These are phyloP conservation scores for Paecilomyces formosus DNA, from an alignment of 2,329 filamentous ascomycete species.

Conservation along the genomic window DNA sequence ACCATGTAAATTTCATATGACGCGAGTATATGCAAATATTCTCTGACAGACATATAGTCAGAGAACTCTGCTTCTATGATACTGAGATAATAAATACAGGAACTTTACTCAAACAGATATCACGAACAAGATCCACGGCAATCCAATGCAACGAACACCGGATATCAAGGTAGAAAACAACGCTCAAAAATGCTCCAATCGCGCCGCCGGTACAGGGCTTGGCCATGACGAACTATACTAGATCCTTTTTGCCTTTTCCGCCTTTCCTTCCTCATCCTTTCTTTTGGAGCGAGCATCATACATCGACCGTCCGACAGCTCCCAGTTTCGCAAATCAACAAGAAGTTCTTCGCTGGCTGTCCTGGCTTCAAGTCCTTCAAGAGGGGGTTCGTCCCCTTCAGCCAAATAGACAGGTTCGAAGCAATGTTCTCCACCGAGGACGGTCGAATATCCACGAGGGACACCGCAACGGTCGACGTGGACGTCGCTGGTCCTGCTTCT, in stretches of 20 bases:
- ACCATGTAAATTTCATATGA: no score
- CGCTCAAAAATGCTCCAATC: neutral
- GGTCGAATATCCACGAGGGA: conserved; percentile 31
- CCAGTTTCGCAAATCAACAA: conserved; percentile 32
- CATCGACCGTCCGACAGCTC: conserved; percentile 26
- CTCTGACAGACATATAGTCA: neutral
- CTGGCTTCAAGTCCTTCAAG: conserved; percentile 28
- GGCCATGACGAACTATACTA: neutral
- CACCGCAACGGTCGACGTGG: conserved; percentile 23
- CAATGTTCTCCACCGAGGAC: conserved; percentile 24
- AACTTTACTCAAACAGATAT: neutral
- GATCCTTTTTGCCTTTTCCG: neutral
- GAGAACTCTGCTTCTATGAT: neutral
- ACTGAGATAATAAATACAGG: neutral
- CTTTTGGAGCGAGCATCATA: conserved; percentile 9
- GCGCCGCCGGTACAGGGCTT: neutral
- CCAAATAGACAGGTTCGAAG: conserved; percentile 30
- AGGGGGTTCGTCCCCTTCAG: conserved; percentile 28
- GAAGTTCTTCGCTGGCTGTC: conserved; percentile 28
- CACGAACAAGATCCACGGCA: neutral
- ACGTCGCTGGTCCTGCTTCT: conserved; percentile 23
- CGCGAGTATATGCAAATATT: no score
- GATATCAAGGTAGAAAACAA: neutral
- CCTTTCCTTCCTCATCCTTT: no score
- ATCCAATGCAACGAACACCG: neutral